phyloP scores from a whole-genome alignment of 2,329 filamentous ascomycete species.

The Fusarium phyllophilum region DNA sequence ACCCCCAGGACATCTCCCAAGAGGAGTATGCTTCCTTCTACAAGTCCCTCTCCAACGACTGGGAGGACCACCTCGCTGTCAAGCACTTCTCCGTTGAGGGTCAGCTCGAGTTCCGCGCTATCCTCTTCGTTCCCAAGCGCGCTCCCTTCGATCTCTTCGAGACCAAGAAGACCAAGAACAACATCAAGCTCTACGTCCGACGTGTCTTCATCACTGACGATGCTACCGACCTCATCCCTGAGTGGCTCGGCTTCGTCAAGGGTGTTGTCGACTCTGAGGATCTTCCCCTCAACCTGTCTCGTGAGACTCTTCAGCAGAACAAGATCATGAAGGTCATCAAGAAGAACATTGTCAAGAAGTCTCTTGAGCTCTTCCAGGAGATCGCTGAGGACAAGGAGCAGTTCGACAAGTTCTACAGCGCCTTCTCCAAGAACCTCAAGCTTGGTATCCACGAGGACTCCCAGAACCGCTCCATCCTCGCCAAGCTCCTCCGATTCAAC shows the following conservation, averaged over 20 bases:
- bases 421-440: constrained; percentile 99
- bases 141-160: constrained; percentile 99
- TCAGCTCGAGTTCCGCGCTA: constrained; percentile 99
- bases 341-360: constrained; percentile 99
- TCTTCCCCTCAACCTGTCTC: constrained; percentile 98
- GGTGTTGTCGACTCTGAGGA: constrained; percentile 99
- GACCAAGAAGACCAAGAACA: constrained; percentile 99
- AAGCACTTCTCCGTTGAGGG: constrained; percentile 99
- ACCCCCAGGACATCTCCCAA: constrained; percentile 91
- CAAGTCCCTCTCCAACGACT: constrained; percentile 99
- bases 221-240: constrained; percentile 97
- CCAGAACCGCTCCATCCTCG: constrained; percentile 91
- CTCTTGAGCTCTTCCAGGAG: constrained; percentile 98
- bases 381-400: constrained; percentile 99
- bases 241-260: constrained; percentile 99
- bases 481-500: constrained; percentile 99
- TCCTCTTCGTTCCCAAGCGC: constrained; percentile 99
- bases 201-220: constrained; percentile 99
- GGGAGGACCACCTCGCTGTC: constrained; percentile 99
- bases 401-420: constrained; percentile 99
- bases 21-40: constrained; percentile 99
- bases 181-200: constrained; percentile 99
- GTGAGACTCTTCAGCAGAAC: constrained; percentile 99
- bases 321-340: constrained; percentile 99
- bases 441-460: constrained; percentile 99